Evolutionary conservation across 495 filamentous ascomycete genomes (phyloP), one percentile per base, ranked within the genome.

Genomic region (Penicillium bialowiezense): DNA sequence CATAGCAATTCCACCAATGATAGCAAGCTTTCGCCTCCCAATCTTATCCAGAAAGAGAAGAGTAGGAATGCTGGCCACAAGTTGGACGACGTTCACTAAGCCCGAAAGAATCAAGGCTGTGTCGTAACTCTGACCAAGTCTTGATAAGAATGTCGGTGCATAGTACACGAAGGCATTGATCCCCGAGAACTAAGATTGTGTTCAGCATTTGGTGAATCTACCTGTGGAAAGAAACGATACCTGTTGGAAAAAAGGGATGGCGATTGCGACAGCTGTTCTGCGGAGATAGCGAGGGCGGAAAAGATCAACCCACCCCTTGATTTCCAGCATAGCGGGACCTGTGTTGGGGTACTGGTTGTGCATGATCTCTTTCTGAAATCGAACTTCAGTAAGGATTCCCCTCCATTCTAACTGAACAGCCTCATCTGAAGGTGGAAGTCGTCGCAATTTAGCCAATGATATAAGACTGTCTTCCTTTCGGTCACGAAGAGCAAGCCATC

Each of bases 401-500:
- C 50, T 46, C 44, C 45, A 61, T 51, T 64, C 58, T 12, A 33
- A 32, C 43, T 62, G 54, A 2, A 65, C 51, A 6, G 44, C 42
- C 7, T 54, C 39, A 44, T 65, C 59, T 7, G 50, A 36, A 1
- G 29, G 10, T 17, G 59, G 62, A 7, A 52, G 59, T 13, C 44
- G 31, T 20, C 61, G 58, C 2, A 67, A 42, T 20, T 54, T 47
- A 0, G 75, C 69, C 9, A 88, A 70, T 8, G 85, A 78, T 4
- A 62, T 54, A 10, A 77, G 69, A 44, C 75, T 70, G 31, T 88
- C 81, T 12, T 84, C 82, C 76, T 79, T 83, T 31, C 81, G 77
- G 46, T 81, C 81, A 28, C 82, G 73, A 56, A 75, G 75, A 20
- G 80, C 82, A 6, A 88, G 73, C 85, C 85, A 89, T 43, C 85